A percentile compares a stretch with the other conserved stretches of the same genome.
These are phyloP conservation scores for Moesziomyces sp. DNA, from an alignment of 1,284 basidiomycete species.

Conservation along the genomic window DNA sequence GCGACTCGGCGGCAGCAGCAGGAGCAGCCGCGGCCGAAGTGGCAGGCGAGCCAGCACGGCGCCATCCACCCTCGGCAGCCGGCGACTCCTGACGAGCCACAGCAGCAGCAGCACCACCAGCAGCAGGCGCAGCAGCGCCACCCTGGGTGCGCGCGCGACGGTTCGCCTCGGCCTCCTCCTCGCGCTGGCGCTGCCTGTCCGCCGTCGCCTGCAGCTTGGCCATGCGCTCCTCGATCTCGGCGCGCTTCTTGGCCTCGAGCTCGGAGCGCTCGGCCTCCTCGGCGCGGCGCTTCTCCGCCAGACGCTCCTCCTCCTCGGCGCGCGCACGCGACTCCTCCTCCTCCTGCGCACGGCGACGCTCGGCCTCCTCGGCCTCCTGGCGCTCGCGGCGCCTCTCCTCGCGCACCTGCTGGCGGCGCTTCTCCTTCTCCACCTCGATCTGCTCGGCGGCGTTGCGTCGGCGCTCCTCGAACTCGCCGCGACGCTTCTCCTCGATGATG, in stretches of 20 bases:
- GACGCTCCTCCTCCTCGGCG: constrained; percentile 47
- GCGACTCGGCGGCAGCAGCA: constrained; percentile 17
- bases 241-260: constrained; percentile 64
- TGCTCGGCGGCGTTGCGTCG: constrained; percentile 75
- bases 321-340: constrained; percentile 43
- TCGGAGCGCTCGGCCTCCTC: constrained; percentile 62
- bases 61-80: constrained; percentile 23
- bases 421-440: constrained; percentile 87
- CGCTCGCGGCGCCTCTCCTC: constrained; percentile 43
- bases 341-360: constrained; percentile 53
- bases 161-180: constrained; percentile 54
- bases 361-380: constrained; percentile 60
- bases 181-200: constrained; percentile 58
- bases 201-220: constrained; percentile 57
- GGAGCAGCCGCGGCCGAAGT: constrained; percentile 24
- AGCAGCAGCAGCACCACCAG: constrained; percentile 11
- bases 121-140: constrained; percentile 1
- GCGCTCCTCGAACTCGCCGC: constrained; percentile 78
- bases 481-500: constrained; percentile 75
- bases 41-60: constrained; percentile 14
- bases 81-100: constrained; percentile 18
- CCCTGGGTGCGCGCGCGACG: constrained; percentile 14
- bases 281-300: constrained; percentile 56
- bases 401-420: constrained; percentile 70
- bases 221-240: constrained; percentile 64